phyloP scores from a whole-genome alignment of 2,329 filamentous ascomycete species.

The Colletotrichum camelliae region DNA sequence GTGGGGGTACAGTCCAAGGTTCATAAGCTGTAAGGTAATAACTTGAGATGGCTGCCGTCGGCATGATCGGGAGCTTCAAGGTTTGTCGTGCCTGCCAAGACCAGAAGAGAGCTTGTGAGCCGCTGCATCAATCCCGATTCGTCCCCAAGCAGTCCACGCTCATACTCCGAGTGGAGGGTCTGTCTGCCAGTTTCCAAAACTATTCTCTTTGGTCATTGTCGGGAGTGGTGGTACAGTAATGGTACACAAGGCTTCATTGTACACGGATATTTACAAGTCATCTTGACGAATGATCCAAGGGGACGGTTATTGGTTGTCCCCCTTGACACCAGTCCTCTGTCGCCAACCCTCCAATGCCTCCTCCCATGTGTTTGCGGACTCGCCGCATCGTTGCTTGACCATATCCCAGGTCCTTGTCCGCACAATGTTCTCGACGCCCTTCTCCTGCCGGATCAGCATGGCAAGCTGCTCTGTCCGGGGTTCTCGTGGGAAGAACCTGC shows the following conservation, averaged over 20 bases:
- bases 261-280: not conserved
- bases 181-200: not conserved
- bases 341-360: slow-evolving; percentile 68
- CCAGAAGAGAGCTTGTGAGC: not conserved
- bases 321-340: not conserved
- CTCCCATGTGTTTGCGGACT: slow-evolving; percentile 65
- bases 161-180: not conserved
- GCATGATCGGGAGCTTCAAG: not conserved
- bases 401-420: slow-evolving; percentile 82
- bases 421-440: slow-evolving; percentile 79
- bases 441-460: slow-evolving; percentile 74
- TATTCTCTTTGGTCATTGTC: slow-evolving; percentile 3
- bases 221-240: slow-evolving; percentile 2
- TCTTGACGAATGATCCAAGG: not conserved
- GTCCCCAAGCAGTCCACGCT: not conserved
- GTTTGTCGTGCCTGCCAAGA: not conserved
- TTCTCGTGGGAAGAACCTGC: slow-evolving; percentile 80
- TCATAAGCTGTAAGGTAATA: not conserved
- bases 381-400: slow-evolving; percentile 76
- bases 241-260: not conserved
- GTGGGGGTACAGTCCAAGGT: not conserved
- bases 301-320: not conserved
- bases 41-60: not conserved
- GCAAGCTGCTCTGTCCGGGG: slow-evolving; percentile 82
- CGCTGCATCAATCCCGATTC: not conserved